Evolutionary conservation across 1,284 basidiomycete genomes (phyloP).

Genomic region (Pseudozyma thailandica): DNA sequence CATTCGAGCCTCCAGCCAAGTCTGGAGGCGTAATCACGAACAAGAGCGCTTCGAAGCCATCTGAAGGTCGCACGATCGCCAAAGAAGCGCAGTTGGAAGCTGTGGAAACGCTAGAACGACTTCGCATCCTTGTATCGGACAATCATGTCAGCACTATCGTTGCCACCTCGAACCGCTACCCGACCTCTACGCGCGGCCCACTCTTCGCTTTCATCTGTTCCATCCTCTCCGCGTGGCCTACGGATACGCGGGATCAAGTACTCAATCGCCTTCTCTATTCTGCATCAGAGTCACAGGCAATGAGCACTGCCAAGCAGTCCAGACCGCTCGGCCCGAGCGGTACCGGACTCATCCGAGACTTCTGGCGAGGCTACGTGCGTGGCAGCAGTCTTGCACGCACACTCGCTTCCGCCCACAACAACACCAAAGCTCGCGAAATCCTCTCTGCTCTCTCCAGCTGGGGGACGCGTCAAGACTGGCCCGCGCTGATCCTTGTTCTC

Average conservation of each 20-base stretch:
- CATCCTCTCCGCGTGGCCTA: slow-evolving; percentile 56
- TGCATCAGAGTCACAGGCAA: slow-evolving; percentile 8
- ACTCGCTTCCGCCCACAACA: slow-evolving; percentile 35
- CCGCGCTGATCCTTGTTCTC: slow-evolving; percentile 80
- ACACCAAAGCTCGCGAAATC: slow-evolving; percentile 38
- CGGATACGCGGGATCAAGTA: slow-evolving; percentile 36
- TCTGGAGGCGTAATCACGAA: not conserved
- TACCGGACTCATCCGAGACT: slow-evolving; percentile 58
- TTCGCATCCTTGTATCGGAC: slow-evolving; percentile 50
- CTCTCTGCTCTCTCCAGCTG: slow-evolving; percentile 20
- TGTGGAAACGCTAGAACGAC: slow-evolving; percentile 42
- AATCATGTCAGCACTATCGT: slow-evolving; percentile 55
- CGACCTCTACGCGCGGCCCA: slow-evolving; percentile 51
- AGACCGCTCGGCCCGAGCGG: slow-evolving; percentile 25
- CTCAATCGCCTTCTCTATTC: slow-evolving; percentile 49
- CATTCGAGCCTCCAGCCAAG: slow-evolving; percentile 15
- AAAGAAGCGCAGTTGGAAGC: slow-evolving; percentile 8
- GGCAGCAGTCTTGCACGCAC: slow-evolving; percentile 44
- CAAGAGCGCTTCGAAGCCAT: not conserved
- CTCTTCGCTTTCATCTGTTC: slow-evolving; percentile 61
- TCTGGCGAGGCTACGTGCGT: slow-evolving; percentile 65
- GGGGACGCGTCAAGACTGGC: slow-evolving; percentile 57
- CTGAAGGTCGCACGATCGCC: not conserved
- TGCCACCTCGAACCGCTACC: slow-evolving; percentile 50
- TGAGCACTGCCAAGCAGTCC: slow-evolving; percentile 5